phyloP scores from a whole-genome alignment of 352 stramenopile genomes.

The Globisporangium okanoganense region DNA sequence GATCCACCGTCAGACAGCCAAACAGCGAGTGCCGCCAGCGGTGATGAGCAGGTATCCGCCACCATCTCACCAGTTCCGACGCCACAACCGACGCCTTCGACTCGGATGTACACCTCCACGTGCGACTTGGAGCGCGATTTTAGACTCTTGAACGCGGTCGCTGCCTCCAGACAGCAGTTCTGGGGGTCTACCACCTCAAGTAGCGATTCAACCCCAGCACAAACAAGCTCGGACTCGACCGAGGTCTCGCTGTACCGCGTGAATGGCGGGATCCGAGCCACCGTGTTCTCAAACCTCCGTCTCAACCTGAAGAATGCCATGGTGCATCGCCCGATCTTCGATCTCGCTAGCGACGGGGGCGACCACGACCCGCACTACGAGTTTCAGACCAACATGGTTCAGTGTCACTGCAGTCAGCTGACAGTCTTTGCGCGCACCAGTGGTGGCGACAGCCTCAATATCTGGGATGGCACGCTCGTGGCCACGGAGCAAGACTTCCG shows the following conservation, averaged over 20 bases:
- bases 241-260: constrained; percentile 7
- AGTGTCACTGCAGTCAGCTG: constrained; percentile 7
- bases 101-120: no score
- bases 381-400: not conserved
- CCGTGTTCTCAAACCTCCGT: constrained; percentile 7
- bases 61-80: no score
- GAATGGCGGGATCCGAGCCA: not conserved
- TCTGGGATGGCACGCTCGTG: constrained; percentile 9
- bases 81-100: no score
- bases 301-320: not conserved
- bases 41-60: no score
- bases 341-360: constrained; percentile 20
- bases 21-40: no score
- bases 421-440: no score
- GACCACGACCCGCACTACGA: constrained; percentile 21
- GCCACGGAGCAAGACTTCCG: constrained; percentile 5
- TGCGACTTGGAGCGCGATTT: no score
- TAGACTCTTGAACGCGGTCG: no score
- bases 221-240: not conserved
- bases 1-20: no score
- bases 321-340: constrained; percentile 10
- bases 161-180: no score
- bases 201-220: no score
- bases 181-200: no score
- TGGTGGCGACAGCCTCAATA: not conserved